Conservation (phyloP, 176 grass and related monocot species). For the Coix lacrymajobi region DNA sequence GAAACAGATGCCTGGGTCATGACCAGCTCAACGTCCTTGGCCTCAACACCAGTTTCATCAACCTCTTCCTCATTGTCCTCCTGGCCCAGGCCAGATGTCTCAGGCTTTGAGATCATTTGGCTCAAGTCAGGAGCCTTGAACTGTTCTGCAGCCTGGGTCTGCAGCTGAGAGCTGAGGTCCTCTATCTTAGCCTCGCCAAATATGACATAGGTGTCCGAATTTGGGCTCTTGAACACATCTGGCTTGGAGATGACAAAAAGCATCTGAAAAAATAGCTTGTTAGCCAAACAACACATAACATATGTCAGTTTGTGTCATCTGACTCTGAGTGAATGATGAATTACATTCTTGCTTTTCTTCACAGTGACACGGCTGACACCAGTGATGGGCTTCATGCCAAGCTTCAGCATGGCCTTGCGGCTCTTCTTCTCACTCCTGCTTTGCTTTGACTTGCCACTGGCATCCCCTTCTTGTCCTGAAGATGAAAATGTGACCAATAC, state of each 20-base stretch:
- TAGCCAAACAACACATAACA: not conserved
- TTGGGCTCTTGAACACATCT: slow-evolving; percentile 73
- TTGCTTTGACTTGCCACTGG: slow-evolving; percentile 56
- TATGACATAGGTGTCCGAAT: slow-evolving; percentile 60
- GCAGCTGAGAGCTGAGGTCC: slow-evolving; percentile 70
- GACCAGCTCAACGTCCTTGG: slow-evolving; percentile 60
- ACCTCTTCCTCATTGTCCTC: slow-evolving; percentile 51
- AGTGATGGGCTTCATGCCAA: slow-evolving; percentile 68
- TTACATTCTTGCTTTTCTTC: slow-evolving; percentile 81
- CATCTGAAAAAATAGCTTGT: slow-evolving; percentile 35
- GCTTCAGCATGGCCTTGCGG: slow-evolving; percentile 79
- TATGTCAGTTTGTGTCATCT: not conserved
- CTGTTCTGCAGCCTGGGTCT: slow-evolving; percentile 65
- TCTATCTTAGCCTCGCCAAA: slow-evolving; percentile 71
- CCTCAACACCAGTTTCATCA: slow-evolving; percentile 54
- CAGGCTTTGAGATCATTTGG: slow-evolving; percentile 34
- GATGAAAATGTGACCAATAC: not conserved
- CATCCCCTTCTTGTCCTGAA: slow-evolving; percentile 47
- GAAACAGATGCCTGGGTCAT: slow-evolving; percentile 60
- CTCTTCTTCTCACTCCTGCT: slow-evolving; percentile 85
- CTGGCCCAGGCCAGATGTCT: slow-evolving; percentile 30
- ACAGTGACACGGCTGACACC: slow-evolving; percentile 57
- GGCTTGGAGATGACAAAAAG: slow-evolving; percentile 73
- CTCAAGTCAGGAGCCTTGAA: slow-evolving; percentile 56
- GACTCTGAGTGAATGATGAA: not conserved